Evolutionary conservation across 202 grass and related monocot species (phyloP), one percentile per base, ranked within the genome.

Genomic region (Bolboschoenoplectus hybrid): DNA sequence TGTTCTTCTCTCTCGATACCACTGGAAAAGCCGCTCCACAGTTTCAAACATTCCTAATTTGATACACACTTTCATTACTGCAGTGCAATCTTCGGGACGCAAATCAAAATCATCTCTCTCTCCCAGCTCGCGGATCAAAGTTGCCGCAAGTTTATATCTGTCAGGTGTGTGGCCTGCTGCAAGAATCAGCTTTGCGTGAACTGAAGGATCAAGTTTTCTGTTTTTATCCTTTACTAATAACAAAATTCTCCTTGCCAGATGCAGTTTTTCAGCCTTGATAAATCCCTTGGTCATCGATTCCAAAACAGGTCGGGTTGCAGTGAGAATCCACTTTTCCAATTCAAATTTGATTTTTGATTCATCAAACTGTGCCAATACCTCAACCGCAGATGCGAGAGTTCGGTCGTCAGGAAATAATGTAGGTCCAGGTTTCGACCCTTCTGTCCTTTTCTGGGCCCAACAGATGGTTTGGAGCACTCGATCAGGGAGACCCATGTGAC

Each of bases 21-120:
- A 98, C 41, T 73, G 67, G 66, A 98, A 90, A 19, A 98, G 69
- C 74, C 75, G 92, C 89, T 98, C 97, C 11, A 98, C 88, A 0
- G 86, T 82, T 0, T 81, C 35, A 1, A 86, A 95, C 84, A 87
- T 92, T 84, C 87, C 43, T 17, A 96, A 92, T 75, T 90, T 96
- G 56, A 94, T 63, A 73, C 97, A 98, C 16, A 92, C 86, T 85
- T 98, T 98, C 97, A 96, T 98, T 45, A 98, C 53, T 20, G 93
- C 73, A 0, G 92, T 96, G 77, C 93, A 96, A 47, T 98, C 91
- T 74, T 91, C 89, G 0, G 81, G 88, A 0, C 60, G 35, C 44
- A 98, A 65, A 66, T 94, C 85, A 17, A 96, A 67, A 67, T 91
- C 89, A 0, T 91, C 85, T 73, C 90, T 85, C 36, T 92, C 91